Conservation (phyloP, 306 rosid species). For the Trifolium repens region DNA sequence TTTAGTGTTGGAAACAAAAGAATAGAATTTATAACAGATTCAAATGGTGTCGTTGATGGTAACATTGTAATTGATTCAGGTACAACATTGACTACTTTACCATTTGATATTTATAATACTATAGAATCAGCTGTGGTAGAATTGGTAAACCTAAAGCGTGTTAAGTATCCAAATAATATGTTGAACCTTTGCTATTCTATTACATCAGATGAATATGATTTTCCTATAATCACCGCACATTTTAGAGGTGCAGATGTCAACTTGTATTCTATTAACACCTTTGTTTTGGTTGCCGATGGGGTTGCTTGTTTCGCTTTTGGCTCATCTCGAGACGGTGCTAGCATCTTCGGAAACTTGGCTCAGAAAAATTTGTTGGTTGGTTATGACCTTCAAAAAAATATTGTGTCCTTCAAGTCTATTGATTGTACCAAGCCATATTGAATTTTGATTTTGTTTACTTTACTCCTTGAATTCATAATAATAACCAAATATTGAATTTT, state of each 20-base stretch:
- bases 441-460: no score
- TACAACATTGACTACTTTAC: slow-evolving; percentile 37
- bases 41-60: background rate
- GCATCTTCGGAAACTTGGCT: slow-evolving; percentile 57
- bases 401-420: slow-evolving; percentile 54
- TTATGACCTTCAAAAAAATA: background rate
- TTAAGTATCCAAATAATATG: slow-evolving; percentile 9
- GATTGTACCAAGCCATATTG: slow-evolving; percentile 36
- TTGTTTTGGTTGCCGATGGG: slow-evolving; percentile 23
- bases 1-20: background rate
- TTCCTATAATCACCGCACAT: no score
- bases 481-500: no score
- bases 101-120: slow-evolving; percentile 12
- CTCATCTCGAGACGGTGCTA: rapidly evolving
- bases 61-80: slow-evolving; percentile 55
- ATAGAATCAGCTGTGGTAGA: slow-evolving; percentile 38
- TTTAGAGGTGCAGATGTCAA: slow-evolving; percentile 42
- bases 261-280: slow-evolving; percentile 39
- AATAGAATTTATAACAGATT: background rate
- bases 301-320: slow-evolving; percentile 54
- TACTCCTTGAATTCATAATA: no score
- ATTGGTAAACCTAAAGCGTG: background rate
- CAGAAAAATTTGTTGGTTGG: slow-evolving; percentile 47
- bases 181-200: background rate
- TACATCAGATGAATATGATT: no score